These are phyloP conservation scores for Mycena amicta DNA, from an alignment of 768 basidiomycete genomes.

Conservation along the genomic window DNA sequence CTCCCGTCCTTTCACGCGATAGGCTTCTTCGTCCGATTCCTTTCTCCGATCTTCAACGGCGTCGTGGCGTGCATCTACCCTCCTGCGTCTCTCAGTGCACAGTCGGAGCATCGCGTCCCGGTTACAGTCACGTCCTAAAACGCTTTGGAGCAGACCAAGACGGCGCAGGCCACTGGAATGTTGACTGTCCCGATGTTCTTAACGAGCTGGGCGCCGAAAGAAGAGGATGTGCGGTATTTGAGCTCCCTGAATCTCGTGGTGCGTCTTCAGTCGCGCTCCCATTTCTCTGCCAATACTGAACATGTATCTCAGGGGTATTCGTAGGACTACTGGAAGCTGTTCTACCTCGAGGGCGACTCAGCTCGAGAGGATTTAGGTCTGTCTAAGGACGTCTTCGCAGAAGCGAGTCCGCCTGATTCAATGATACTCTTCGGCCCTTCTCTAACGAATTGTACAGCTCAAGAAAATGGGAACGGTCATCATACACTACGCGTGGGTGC, in stretches of 20 bases:
- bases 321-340: slow-evolving; percentile 33
- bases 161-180: slow-evolving; percentile 29
- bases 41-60: slow-evolving; percentile 29
- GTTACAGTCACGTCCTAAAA: slow-evolving; percentile 37
- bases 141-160: slow-evolving; percentile 35
- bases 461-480: slow-evolving; percentile 29
- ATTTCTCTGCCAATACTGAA: background rate
- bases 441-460: slow-evolving; percentile 17
- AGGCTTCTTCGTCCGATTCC: slow-evolving; percentile 33
- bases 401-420: slow-evolving; percentile 21
- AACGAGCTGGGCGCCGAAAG: slow-evolving; percentile 37
- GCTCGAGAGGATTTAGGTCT: slow-evolving; percentile 33
- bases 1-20: slow-evolving; percentile 43
- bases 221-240: slow-evolving; percentile 28
- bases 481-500: slow-evolving; percentile 47
- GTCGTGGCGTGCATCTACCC: slow-evolving; percentile 32
- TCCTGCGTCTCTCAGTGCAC: slow-evolving; percentile 26
- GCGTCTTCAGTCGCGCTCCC: slow-evolving; percentile 16
- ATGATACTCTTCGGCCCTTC: background rate
- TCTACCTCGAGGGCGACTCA: slow-evolving; percentile 37
- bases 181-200: slow-evolving; percentile 41
- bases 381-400: slow-evolving; percentile 16
- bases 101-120: slow-evolving; percentile 31
- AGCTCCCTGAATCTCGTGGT: slow-evolving; percentile 27
- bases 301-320: slow-evolving; percentile 27